Percentiles rank a stretch among this genome's conserved stretches.
These are phyloP conservation scores for Calonectria fujianensis DNA, from an alignment of 2,329 filamentous ascomycete species.

Conservation along the genomic window DNA sequence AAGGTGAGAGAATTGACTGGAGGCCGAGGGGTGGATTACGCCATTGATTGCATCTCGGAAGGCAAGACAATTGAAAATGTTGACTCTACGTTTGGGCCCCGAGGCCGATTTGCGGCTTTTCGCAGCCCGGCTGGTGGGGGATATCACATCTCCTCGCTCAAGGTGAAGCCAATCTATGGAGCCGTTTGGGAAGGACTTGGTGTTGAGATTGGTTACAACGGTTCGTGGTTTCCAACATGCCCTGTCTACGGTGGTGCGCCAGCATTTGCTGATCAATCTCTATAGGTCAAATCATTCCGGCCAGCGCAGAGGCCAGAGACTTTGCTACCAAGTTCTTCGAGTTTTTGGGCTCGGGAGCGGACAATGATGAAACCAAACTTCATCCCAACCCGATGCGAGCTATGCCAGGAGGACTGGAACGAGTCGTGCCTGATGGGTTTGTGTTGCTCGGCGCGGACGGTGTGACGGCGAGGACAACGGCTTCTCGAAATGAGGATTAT, in stretches of 20 bases:
- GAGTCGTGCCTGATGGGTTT: slow-evolving; percentile 55
- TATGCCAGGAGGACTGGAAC: slow-evolving; percentile 58
- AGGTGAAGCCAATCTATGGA: slow-evolving; percentile 61
- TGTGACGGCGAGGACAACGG: slow-evolving; percentile 51
- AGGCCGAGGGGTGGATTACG: slow-evolving; percentile 58
- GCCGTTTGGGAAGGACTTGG: slow-evolving; percentile 66
- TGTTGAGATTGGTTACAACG: slow-evolving; percentile 62
- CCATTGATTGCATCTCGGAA: slow-evolving; percentile 64
- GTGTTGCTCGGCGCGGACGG: slow-evolving; percentile 48
- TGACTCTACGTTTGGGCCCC: slow-evolving; percentile 51
- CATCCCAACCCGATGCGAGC: slow-evolving; percentile 57
- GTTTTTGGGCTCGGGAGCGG: slow-evolving; percentile 53
- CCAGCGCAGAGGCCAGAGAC: slow-evolving; percentile 48
- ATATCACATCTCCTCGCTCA: slow-evolving; percentile 51
- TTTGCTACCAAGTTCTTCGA: slow-evolving; percentile 62
- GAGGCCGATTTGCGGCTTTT: slow-evolving; percentile 54
- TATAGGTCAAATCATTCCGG: slow-evolving; percentile 39
- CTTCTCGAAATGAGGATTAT: slow-evolving; percentile 52
- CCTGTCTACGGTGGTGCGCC: background rate
- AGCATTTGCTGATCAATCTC: background rate
- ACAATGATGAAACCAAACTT: slow-evolving; percentile 35
- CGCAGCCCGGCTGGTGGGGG: slow-evolving; percentile 49
- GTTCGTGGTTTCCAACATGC: slow-evolving; percentile 42
- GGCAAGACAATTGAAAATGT: slow-evolving; percentile 58
- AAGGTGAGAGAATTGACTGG: slow-evolving; percentile 53